These are phyloP conservation scores for Pachysandra terminalis DNA, from an alignment of 164 flowering plant genomes.

Conservation along the genomic window DNA sequence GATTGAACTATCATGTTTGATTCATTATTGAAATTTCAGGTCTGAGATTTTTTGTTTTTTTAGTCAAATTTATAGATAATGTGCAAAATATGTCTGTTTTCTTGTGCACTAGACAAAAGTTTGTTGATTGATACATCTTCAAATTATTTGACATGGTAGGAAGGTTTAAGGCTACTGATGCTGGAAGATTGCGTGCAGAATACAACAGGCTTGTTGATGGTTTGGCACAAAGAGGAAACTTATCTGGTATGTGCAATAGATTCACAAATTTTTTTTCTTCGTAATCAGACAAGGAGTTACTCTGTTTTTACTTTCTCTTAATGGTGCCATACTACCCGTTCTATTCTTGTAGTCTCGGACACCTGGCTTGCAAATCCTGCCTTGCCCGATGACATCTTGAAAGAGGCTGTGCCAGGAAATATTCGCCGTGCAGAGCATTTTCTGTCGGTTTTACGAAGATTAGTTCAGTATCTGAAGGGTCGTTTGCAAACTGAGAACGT, in stretches of 20 bases:
- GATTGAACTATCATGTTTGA: background rate
- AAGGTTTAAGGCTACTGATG: conserved; percentile 99
- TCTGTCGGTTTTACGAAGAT: conserved; percentile 78
- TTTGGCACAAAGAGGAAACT: conserved; percentile 83
- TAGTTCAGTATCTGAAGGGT: conserved; percentile 80
- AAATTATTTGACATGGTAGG: conserved; percentile 66
- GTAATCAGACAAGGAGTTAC: background rate
- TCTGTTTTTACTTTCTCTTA: conserved; percentile 1
- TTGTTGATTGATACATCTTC: conserved; percentile 6
- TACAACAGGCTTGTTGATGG: conserved; percentile 96
- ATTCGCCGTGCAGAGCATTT: conserved; percentile 98
- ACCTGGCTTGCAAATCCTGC: conserved; percentile 92
- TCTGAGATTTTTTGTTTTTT: background rate
- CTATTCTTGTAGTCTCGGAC: conserved; percentile 52
- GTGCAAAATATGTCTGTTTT: background rate
- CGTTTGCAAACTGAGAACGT: conserved; percentile 87
- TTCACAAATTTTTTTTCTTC: background rate
- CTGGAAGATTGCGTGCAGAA: conserved; percentile 83
- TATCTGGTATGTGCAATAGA: conserved; percentile 56
- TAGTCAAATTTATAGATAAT: background rate
- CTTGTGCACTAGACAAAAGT: background rate
- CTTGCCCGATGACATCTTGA: conserved; percentile 92
- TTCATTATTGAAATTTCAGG: background rate
- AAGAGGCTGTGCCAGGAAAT: conserved; percentile 99
- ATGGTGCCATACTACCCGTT: background rate